These are phyloP conservation scores for Astrocystis sublimbata DNA, from an alignment of 495 filamentous ascomycete genomes.

Conservation along the genomic window DNA sequence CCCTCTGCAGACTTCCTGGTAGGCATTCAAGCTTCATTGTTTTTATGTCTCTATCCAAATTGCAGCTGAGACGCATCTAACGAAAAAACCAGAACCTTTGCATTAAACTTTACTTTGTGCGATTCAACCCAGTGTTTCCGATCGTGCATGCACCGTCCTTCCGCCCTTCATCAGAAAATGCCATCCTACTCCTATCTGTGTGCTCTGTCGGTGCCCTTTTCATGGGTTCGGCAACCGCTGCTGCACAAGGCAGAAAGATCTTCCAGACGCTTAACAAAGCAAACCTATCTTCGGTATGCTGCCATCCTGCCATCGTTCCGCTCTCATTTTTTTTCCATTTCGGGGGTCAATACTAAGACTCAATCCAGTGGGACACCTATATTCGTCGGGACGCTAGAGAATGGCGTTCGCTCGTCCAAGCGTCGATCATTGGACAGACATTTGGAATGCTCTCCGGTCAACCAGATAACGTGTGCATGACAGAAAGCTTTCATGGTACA, in stretches of 20 bases:
- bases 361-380: conserved; percentile 17
- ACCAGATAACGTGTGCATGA: conserved; percentile 17
- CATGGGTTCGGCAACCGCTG: conserved; percentile 19
- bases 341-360: neutral
- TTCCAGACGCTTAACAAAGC: conserved; percentile 15
- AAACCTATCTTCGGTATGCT: conserved; percentile 11
- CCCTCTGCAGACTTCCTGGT: conserved; percentile 13
- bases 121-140: conserved; percentile 22
- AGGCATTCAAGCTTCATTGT: neutral
- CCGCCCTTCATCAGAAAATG: conserved; percentile 22
- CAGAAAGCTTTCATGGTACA: conserved; percentile 43
- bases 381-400: conserved; percentile 23
- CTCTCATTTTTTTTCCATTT: neutral
- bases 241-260: conserved; percentile 13
- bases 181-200: conserved; percentile 21
- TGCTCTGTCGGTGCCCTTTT: conserved; percentile 23
- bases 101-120: conserved; percentile 22
- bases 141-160: conserved; percentile 21
- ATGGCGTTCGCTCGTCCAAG: conserved; percentile 41
- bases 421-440: conserved; percentile 41
- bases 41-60: no score
- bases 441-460: conserved; percentile 41
- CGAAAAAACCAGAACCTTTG: conserved; percentile 13
- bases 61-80: neutral
- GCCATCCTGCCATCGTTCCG: neutral